phyloP scores from a whole-genome alignment of 2,329 filamentous ascomycete genomes.

The Diaporthe velutina region DNA sequence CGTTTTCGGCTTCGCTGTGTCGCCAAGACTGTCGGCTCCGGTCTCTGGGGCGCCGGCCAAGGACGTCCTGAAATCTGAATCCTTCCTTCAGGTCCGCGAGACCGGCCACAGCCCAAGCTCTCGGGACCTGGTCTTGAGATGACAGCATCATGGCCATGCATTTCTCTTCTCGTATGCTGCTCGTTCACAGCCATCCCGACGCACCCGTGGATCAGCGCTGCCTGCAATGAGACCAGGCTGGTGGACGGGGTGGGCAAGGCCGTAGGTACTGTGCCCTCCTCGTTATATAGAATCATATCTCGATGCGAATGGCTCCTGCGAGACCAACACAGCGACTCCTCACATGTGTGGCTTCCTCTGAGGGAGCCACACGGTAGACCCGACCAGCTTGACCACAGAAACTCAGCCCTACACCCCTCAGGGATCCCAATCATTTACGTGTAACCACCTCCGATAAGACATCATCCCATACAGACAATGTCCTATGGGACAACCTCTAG shows the following conservation, averaged over 20 bases:
- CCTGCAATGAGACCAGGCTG: not conserved
- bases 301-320: not conserved
- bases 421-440: not conserved
- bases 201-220: not conserved
- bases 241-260: not conserved
- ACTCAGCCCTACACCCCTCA: not conserved
- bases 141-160: not conserved
- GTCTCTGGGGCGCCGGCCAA: constrained; percentile 4
- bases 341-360: not conserved
- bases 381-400: not conserved
- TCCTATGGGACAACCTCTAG: not conserved
- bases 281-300: not conserved
- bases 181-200: not conserved
- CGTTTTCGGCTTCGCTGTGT: constrained; percentile 7
- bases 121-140: not conserved
- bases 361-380: not conserved
- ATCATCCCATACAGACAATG: not conserved
- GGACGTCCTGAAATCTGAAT: not conserved
- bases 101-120: not conserved
- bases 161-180: not conserved
- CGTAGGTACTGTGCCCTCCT: not conserved
- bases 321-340: not conserved
- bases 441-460: not conserved
- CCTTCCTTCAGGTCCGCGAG: constrained; percentile 2
- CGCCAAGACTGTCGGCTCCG: constrained; percentile 28